Evolutionary conservation across 768 basidiomycete species (phyloP).

Genomic region (Pleurotus giganteus): DNA sequence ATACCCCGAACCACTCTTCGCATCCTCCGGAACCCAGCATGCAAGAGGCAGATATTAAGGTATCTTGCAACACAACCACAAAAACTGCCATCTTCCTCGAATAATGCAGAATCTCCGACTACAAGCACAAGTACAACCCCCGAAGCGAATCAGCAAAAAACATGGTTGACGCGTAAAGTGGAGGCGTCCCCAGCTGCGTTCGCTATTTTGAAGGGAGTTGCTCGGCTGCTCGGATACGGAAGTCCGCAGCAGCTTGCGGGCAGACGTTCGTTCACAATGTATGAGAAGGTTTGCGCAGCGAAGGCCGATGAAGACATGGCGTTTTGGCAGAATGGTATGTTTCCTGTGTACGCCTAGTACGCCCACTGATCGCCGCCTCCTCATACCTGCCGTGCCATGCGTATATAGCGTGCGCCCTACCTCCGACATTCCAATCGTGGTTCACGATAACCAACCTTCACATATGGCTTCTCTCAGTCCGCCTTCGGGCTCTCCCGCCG

Average conservation of each 20-base stretch:
- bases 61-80: constrained; percentile 1
- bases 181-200: constrained; percentile 46
- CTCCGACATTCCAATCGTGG: constrained; percentile 96
- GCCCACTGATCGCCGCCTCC: constrained; percentile 17
- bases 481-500: constrained; percentile 77
- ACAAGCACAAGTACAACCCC: not conserved
- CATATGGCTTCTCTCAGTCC: constrained; percentile 86
- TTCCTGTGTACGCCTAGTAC: too few relatives aligned
- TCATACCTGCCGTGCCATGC: not conserved
- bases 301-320: constrained; percentile 55
- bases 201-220: constrained; percentile 44
- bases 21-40: not conserved
- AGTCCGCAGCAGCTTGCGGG: constrained; percentile 62
- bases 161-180: constrained; percentile 57
- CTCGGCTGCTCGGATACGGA: constrained; percentile 55
- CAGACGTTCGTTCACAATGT: constrained; percentile 54
- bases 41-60: not conserved
- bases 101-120: not conserved
- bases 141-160: constrained; percentile 24
- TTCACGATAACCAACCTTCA: constrained; percentile 93
- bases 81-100: not conserved
- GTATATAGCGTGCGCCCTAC: constrained; percentile 70
- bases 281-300: constrained; percentile 52
- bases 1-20: constrained; percentile 5
- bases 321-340: constrained; percentile 65